Evolutionary conservation across 768 basidiomycete genomes (phyloP), one percentile per base, ranked within the genome.

Genomic region (Pleurotus tuoliensis): DNA sequence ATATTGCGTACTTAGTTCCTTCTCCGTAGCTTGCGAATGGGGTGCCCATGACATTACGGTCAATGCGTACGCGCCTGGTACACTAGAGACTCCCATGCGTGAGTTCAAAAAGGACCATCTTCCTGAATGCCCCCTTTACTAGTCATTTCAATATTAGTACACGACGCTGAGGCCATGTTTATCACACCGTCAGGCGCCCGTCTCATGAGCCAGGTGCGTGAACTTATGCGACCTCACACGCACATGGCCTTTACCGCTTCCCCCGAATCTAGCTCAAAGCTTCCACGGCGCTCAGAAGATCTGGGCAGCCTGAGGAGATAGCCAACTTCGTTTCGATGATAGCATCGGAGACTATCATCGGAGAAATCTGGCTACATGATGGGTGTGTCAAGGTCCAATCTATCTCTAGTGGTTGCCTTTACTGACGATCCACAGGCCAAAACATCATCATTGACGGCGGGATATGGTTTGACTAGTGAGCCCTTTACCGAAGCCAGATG

Each of bases 1-100:
- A 30, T 47, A 24, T 7, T 30, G 30, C 9, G 7, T 55, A 18
- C 50, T 30, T 8, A 30, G 18, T 55, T 12, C 13, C 11, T 12
- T 18, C 30, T 34, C 7, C n/a, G 18, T 63, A 65, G 67, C 67
- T 6, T 55, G 55, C 11, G 75, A 77, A 58, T 63, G 73, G 24
- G 70, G 67, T 1, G 48, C 64, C 12, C 57, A 74, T 58, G 59
- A 62, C 6, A 75, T 77, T 34, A 75, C 73, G 1, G 76, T 74
- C 3, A 76, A 77, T 47, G 64, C 71, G 0, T 76, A 79, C 56
- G 71, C 73, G 2, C 77, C 76, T 0, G 71, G 74, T 4, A 6
- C 56, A 13, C 68, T 72, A 40, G 41, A 63, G 0, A 76, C 70
- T 0, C 46, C 57, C 3, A 48, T 74, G 64, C 18, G 76, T 77